These are phyloP conservation scores for Theobroma grandiflorum DNA, from an alignment of 441 rosid species.

Conservation along the genomic window DNA sequence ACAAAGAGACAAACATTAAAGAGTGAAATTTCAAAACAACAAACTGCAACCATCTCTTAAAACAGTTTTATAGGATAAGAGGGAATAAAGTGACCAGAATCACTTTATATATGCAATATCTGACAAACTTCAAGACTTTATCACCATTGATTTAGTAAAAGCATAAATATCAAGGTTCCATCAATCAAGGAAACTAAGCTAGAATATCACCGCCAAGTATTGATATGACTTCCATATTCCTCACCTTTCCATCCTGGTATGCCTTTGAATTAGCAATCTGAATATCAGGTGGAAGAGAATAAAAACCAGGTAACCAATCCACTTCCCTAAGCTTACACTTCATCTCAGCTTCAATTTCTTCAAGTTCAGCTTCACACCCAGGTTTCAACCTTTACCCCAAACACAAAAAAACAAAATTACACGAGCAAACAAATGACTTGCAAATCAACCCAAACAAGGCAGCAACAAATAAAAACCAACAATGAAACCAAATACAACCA, in stretches of 20 bases:
- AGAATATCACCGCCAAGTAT: neutral
- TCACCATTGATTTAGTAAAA: neutral
- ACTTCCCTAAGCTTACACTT: slow-evolving; percentile 72
- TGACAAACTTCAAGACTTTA: neutral
- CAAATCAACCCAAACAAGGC: neutral
- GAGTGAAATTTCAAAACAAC: neutral
- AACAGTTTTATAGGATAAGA: slow-evolving; percentile 10
- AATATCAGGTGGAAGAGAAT: slow-evolving; percentile 72
- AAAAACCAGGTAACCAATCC: slow-evolving; percentile 78
- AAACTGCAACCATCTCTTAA: neutral
- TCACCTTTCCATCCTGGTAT: slow-evolving; percentile 79
- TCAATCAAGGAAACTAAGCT: slow-evolving; percentile 9
- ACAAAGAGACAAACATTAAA: neutral
- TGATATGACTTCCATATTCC: neutral
- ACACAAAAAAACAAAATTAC: neutral
- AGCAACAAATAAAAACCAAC: neutral
- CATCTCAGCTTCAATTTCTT: slow-evolving; percentile 70
- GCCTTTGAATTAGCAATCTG: slow-evolving; percentile 77
- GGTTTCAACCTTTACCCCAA: slow-evolving; percentile 68
- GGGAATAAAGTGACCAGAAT: neutral
- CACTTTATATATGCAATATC: neutral
- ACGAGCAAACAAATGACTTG: neutral
- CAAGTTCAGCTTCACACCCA: slow-evolving; percentile 52
- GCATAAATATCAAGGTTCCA: neutral
- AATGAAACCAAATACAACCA: neutral